Base-by-base conservation (phyloP, 2,329 filamentous ascomycete genomes). In the Elsinoe australis region DNA sequence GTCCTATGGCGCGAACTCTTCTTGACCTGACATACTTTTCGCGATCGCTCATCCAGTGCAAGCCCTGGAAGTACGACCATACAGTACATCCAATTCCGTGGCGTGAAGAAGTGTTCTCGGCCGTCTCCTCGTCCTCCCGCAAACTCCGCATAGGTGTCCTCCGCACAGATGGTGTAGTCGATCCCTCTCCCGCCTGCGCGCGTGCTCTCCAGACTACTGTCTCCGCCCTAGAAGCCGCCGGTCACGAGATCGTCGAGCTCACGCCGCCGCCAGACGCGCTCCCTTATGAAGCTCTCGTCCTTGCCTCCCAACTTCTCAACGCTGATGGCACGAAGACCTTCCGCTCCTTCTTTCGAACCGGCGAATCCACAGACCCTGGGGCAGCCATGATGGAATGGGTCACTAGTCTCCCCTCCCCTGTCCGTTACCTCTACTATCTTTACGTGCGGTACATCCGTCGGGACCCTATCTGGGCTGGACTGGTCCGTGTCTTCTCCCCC, bases 21-120 rank as follows among this genome's bases (percentile, higher is more conserved):
- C 77, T 81, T 53, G 89, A 95, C 60, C 69, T 95, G 52, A 76
- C 75, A 1, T 95, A 94, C 67, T 95, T 95, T 64, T 85, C 86
- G 3, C 79, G 80, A 46, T 77, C 80, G 5, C 70, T 95, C 48
- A 77, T 95, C 49, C 69, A 78, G 44, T 90, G 92, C 80, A 72
- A 85, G 65, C 87, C 88, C 0, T 95, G 89, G 89, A 82, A 77
- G 51, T 94, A 94, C 60, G 89, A 95, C 61, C 82, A 87, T 57
- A 83, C 79, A 0, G 86, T 90, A 1, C 87, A 94, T 59, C 88
- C 87, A 0, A 73, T 95, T n/a, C 71, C 76, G 2, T 95, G 89
- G 89, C 72, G 84, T 50, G 62, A 72, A 2, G 72, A 83, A 0
- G 58, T 80, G 1, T 80, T 80, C 56, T 77, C 80, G 55, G 63